These are phyloP conservation scores for Eucalyptus polyanthemos DNA, from an alignment of 345 rosid genomes.

Conservation along the genomic window DNA sequence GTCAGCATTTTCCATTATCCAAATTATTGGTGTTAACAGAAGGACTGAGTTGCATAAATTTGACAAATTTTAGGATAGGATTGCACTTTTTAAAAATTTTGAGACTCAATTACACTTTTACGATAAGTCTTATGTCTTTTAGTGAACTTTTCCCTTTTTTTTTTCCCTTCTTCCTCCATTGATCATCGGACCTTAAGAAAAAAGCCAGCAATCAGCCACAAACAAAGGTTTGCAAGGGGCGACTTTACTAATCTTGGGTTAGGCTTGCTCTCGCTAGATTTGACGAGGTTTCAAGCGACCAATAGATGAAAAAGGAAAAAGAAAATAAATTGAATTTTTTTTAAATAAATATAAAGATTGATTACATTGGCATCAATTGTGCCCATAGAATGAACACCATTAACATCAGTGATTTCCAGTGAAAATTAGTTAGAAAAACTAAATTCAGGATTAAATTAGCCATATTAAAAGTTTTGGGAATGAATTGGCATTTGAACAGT, in stretches of 20 bases:
- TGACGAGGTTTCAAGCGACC: fast-evolving
- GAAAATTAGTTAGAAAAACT: too few species aligned
- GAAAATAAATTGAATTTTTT: too few species aligned
- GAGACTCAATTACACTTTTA: too few species aligned
- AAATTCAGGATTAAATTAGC: not conserved
- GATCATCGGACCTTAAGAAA: not conserved
- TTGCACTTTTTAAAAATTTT: too few species aligned
- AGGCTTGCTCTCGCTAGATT: not conserved
- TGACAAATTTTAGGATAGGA: too few species aligned
- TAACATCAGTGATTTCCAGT: fast-evolving
- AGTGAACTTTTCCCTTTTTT: not conserved
- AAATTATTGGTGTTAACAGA: too few species aligned
- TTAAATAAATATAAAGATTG: too few species aligned
- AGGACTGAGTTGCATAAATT: too few species aligned
- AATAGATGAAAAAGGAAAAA: not conserved
- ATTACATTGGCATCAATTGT: fast-evolving
- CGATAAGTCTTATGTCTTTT: too few species aligned
- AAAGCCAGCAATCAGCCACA: fast-evolving
- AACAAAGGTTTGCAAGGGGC: not conserved
- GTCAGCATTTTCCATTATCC: fast-evolving
- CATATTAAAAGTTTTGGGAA: too few species aligned
- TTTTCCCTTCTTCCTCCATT: not conserved
- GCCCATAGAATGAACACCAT: not conserved
- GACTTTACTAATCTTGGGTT: not conserved
- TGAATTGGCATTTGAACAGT: too few species aligned